Base-by-base conservation (phyloP, 768 basidiomycete species). In the Clavaria fumosa region DNA sequence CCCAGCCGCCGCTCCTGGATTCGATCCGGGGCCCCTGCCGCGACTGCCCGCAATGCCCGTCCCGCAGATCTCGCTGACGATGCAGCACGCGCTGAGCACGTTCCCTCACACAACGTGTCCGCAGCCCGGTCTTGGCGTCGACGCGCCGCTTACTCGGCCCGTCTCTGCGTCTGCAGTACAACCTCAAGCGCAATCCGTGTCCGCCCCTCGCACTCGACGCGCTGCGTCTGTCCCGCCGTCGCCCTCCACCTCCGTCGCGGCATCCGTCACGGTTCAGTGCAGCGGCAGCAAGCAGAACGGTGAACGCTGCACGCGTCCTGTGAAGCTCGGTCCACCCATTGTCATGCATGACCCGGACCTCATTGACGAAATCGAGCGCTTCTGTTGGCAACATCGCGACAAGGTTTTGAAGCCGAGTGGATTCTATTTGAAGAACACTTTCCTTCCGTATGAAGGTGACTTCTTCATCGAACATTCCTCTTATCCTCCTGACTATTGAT, bases 331-430 rank as follows among this genome's bases (percentile, higher is more conserved):
- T 4, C 46, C 49, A 22, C 46, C 50, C 2, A 43, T 57, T 38
- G 14, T 41, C 14, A 41, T 53, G 27, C 53, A 61, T 23, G 57
- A 58, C 23, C 50, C 48, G 26, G 56, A 62, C 12, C 46, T 45
- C 15, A 52, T 47, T 19, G n/a, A n/a, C n/a, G n/a, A n/a, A n/a
- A 48, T 63, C 6, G 59, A 64, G 31, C 51, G 65, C 12, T 83
- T 74, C 52, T 84, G 80, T 45, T 61, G 62, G 51, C 73, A 80
- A 49, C 84, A 86, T 46, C 56, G 56, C 15, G 69, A 72, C 42
- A 67, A 65, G 33, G 49, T 80, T 26, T 55, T 76, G 24, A 49
- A 49, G 1, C 67, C 67, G 6, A 59, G 57, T 5, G 77, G 78
- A 9, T 79, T 72, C 45, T 75, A 74, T 48, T 57, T 67, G n/a